phyloP scores from a whole-genome alignment of 257 asterid genomes.

The Salvia rosmarinus region DNA sequence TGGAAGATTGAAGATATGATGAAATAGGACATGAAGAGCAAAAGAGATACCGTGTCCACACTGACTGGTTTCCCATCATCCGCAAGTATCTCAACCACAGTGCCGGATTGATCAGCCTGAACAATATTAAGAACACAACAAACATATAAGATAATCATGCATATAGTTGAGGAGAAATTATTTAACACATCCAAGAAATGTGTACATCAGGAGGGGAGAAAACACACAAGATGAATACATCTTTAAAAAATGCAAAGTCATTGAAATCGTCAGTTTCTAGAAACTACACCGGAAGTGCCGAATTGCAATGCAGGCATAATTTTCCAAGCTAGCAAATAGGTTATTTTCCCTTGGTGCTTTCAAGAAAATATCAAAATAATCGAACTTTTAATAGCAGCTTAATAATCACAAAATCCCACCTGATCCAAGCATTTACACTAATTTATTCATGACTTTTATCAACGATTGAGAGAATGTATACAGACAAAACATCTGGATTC shows the following conservation, averaged over 20 bases:
- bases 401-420: conserved; percentile 10
- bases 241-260: background rate
- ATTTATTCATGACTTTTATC: conserved; percentile 4
- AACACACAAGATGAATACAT: too few relatives aligned
- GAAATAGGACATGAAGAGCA: conserved; percentile 2
- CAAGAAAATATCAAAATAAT: background rate
- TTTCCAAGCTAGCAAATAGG: conserved; percentile 2
- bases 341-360: background rate
- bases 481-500: conserved; percentile 11
- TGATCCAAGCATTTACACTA: conserved; percentile 1
- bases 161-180: background rate
- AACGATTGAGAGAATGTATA: conserved; percentile 1
- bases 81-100: conserved; percentile 55
- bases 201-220: background rate
- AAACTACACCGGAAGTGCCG: background rate
- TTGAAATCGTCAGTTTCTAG: background rate
- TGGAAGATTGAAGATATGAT: too few relatives aligned
- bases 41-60: conserved; percentile 47
- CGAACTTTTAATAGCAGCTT: background rate
- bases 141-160: background rate
- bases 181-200: background rate
- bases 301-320: background rate
- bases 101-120: conserved; percentile 63
- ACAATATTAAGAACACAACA: background rate
- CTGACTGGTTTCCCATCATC: conserved; percentile 68